Conservation (phyloP, 164 flowering plant species). For the Tetracentron sinense region DNA sequence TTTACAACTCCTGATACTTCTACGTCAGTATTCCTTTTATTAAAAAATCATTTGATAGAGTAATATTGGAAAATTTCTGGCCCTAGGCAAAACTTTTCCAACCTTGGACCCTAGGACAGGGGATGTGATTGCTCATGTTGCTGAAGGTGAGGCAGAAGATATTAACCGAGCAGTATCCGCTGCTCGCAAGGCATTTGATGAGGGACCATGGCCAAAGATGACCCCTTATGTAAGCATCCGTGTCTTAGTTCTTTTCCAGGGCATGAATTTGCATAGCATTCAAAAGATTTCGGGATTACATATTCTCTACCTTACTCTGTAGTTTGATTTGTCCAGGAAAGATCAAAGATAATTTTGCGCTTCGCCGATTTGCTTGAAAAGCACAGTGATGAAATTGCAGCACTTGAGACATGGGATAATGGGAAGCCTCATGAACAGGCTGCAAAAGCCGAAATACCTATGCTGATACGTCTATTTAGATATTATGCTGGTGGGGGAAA, state of each 20-base stretch:
- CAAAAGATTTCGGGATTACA: not conserved
- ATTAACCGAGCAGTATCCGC: slow-evolving; percentile 69
- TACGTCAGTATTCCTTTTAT: no score
- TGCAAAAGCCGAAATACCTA: slow-evolving; percentile 34
- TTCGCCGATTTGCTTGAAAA: slow-evolving; percentile 51
- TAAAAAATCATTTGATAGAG: not conserved
- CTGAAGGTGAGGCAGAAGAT: slow-evolving; percentile 79
- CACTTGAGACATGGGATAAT: slow-evolving; percentile 51
- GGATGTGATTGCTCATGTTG: slow-evolving; percentile 68
- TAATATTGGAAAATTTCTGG: not conserved
- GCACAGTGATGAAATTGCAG: slow-evolving; percentile 44
- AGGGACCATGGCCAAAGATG: no score
- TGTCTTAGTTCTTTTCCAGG: no score
- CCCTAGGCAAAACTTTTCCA: slow-evolving; percentile 64
- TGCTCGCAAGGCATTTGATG: slow-evolving; percentile 67
- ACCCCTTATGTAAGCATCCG: no score
- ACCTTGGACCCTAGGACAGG: no score
- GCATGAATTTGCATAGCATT: no score
- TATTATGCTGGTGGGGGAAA: slow-evolving; percentile 47
- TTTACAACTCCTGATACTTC: not conserved
- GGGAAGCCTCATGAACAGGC: slow-evolving; percentile 47
- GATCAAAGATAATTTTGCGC: slow-evolving; percentile 32
- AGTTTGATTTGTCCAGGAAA: slow-evolving; percentile 34
- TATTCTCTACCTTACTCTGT: not conserved
- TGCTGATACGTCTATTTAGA: slow-evolving; percentile 29